A percentile compares a stretch with the other conserved stretches of the same genome.
Conservation (phyloP, 2,329 filamentous ascomycete species). For the Fusarium continuum region DNA sequence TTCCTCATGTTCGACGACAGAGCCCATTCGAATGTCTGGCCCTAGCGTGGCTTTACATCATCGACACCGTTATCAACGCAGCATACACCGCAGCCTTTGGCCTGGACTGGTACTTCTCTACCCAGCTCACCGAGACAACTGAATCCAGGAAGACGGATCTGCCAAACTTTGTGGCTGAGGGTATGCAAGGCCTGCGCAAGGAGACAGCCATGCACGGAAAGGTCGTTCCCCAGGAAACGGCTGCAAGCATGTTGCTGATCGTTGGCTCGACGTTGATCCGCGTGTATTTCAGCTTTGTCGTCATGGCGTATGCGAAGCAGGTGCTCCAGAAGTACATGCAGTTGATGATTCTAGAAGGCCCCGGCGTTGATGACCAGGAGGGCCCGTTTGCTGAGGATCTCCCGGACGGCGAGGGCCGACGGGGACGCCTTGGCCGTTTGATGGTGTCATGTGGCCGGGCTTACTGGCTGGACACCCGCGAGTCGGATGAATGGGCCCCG, state of each 20-base stretch:
- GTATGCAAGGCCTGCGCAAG: conserved; percentile 47
- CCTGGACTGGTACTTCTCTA: conserved; percentile 83
- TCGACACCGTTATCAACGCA: conserved; percentile 84
- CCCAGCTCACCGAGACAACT: conserved; percentile 57
- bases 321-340: conserved; percentile 73
- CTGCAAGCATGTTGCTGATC: conserved; percentile 81
- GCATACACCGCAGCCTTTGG: conserved; percentile 85
- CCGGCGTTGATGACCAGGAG: conserved; percentile 58
- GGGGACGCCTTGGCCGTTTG: conserved; percentile 77
- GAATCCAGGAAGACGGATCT: conserved; percentile 38
- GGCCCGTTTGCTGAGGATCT: conserved; percentile 75
- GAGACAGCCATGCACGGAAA: conserved; percentile 49
- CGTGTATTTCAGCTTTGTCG: conserved; percentile 83
- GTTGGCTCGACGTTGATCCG: conserved; percentile 77
- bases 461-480: conserved; percentile 82
- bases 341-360: conserved; percentile 58
- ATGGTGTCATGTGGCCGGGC: conserved; percentile 78
- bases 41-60: conserved; percentile 84
- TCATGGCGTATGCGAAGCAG: conserved; percentile 83
- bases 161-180: conserved; percentile 45
- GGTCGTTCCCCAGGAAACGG: conserved; percentile 65
- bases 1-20: conserved; percentile 82
- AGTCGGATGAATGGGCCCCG: conserved; percentile 74
- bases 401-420: conserved; percentile 81
- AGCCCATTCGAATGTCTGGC: conserved; percentile 81